Conservation (phyloP, 345 rosid species). For the Pistacia integerrima region DNA sequence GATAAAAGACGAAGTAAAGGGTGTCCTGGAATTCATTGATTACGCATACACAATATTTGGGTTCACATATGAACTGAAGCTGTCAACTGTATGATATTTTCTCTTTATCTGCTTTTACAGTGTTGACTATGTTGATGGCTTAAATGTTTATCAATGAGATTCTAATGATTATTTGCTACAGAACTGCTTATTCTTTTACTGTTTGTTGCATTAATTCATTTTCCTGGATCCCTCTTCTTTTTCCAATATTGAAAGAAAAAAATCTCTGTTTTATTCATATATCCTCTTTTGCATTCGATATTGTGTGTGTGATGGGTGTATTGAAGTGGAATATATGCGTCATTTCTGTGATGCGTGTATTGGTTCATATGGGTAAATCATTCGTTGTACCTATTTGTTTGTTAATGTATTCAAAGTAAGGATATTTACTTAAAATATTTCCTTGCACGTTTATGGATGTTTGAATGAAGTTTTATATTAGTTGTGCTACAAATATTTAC, state of each 20-base stretch:
- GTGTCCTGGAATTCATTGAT: conserved; percentile 79
- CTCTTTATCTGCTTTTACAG: conserved; percentile 9
- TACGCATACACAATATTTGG: conserved; percentile 70
- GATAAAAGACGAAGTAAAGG: conserved; percentile 83
- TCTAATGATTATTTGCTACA: not conserved
- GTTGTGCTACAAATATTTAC: not conserved
- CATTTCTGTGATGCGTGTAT: not conserved
- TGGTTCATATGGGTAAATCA: not conserved
- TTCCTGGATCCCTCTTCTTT: not conserved
- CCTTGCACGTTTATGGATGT: not conserved
- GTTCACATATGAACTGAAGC: conserved; percentile 89
- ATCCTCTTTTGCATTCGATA: not conserved
- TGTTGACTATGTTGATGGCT: not conserved
- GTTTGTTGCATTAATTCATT: not conserved
- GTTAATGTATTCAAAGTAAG: not conserved
- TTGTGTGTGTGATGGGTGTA: not conserved
- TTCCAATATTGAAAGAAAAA: not conserved
- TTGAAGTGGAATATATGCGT: not conserved
- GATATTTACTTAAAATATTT: not conserved
- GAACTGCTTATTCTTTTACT: not conserved
- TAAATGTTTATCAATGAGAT: not conserved
- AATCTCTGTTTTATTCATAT: not conserved
- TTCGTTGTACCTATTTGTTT: not conserved
- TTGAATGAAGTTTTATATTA: not conserved
- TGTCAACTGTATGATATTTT: conserved; percentile 70